Conservation (phyloP, 305 asterid species). For the Solanum hybrid region DNA sequence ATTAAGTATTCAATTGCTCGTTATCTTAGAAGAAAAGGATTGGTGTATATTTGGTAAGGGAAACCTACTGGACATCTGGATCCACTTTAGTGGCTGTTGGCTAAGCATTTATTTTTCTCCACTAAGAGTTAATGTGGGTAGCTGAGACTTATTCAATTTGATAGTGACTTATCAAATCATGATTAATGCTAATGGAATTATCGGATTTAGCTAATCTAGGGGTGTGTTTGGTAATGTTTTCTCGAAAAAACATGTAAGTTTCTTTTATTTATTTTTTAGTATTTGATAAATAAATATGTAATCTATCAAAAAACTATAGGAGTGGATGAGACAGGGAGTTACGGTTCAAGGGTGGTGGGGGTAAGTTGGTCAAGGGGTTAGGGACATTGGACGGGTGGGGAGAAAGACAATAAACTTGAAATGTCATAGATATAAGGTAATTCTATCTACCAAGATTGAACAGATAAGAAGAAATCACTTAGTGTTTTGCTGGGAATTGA, state of each 20-base stretch:
- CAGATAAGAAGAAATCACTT: not conserved
- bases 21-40: not conserved
- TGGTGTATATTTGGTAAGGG: not conserved
- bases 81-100: not conserved
- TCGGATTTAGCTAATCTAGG: not conserved
- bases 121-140: not conserved
- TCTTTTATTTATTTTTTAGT: not conserved
- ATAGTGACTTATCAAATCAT: not conserved
- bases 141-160: not conserved
- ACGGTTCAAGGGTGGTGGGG: not conserved
- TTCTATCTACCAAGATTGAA: not conserved
- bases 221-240: not conserved
- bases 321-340: not conserved
- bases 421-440: not conserved
- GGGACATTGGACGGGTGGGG: not conserved
- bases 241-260: not conserved
- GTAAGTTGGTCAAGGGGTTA: not conserved
- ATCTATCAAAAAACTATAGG: not conserved
- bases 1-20: not conserved
- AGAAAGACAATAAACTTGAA: not conserved
- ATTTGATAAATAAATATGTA: not conserved
- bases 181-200: not conserved
- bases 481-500: too few relatives aligned
- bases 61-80: not conserved
- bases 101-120: not conserved